These are phyloP conservation scores for Diaporthe ampelina DNA, from an alignment of 2,329 filamentous ascomycete genomes.

Conservation along the genomic window DNA sequence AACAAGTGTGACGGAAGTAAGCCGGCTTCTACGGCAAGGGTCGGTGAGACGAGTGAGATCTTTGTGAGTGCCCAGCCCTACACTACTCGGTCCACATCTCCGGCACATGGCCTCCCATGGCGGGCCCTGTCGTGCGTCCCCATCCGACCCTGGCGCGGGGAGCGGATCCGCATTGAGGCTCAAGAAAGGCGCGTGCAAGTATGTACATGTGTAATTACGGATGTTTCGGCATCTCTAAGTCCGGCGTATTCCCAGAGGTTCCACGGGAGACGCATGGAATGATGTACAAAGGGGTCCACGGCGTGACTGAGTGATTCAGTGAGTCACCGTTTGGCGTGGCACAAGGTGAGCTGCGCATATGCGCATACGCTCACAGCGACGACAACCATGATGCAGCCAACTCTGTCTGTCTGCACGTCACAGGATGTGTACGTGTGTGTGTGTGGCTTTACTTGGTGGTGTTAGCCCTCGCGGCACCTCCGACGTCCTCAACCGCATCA, in stretches of 20 bases:
- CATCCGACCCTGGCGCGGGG: not conserved
- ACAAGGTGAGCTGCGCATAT: not conserved
- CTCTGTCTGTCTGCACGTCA: not conserved
- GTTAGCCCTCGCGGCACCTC: slow-evolving; percentile 51
- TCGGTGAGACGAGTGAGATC: slow-evolving; percentile 3
- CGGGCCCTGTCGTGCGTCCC: slow-evolving; percentile 11
- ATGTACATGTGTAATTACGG: slow-evolving; percentile 19
- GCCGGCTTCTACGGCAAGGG: not conserved
- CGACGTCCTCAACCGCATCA: slow-evolving; percentile 80
- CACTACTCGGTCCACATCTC: not conserved
- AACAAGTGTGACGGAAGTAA: not conserved
- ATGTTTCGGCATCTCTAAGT: not conserved
- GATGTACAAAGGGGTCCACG: not conserved
- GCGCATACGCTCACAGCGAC: not conserved
- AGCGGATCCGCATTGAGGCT: slow-evolving; percentile 30
- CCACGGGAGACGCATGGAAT: not conserved
- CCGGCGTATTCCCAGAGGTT: slow-evolving; percentile 2
- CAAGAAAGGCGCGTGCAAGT: not conserved
- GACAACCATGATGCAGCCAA: not conserved
- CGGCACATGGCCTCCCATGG: not conserved
- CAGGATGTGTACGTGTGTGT: too few relatives aligned
- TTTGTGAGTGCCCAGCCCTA: slow-evolving; percentile 13
- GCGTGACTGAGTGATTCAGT: not conserved
- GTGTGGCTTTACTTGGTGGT: slow-evolving; percentile 9
- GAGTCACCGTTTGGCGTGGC: not conserved